Evolutionary conservation across 225 moss, liverwort and hornwort species (phyloP), one percentile per base, ranked within the genome.

Genomic region (Rhytidiadelphus loreus): DNA sequence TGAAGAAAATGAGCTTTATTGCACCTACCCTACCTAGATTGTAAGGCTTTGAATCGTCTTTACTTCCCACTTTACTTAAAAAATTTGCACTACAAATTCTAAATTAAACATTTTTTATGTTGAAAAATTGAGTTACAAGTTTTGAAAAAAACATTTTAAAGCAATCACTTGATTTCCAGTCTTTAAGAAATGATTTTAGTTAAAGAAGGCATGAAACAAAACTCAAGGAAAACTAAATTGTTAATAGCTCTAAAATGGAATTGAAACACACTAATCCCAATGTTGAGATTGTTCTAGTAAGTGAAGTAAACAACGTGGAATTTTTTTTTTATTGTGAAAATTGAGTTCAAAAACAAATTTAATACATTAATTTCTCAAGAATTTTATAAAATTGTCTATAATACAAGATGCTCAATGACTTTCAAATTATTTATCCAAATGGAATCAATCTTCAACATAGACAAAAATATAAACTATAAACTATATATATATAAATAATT

Each of bases 251-350:
- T 13, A 13, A 39, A 8, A 69, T 69, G 24, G 13, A 69, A 39
- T 14, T 70, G 24, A 70, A 70, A 25, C 5, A 24, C 25, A 70
- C 8, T 25, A 70, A 41, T 70, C 1, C 25, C 8, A 13, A 41
- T 70, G 41, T 39, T 41, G 41, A 41, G 14, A 24, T 70, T 70
- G 4, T 69, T 69, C 13, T 39, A 39, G 7, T 1, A n/a, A 13
- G 13, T 4, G 2, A 69, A 39, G 6, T 70, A 24, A 39, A 13
- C 0, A 0, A 0, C 14, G 1, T 8, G 4, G 8, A 69, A 13
- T 5, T 66, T 13, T 41, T 39, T 39, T 5, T n/a, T 10, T 19
- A 69, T 13, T 69, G 8, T 24, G 1, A 69, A 39, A 22, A 24
- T 24, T n/a, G 12, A 66, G 6, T 2, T 8, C 0, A 41, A 25